Percentiles rank a stretch among this genome's conserved stretches.
Conservation (phyloP, 768 basidiomycete genomes). For the Harrya chromipes region DNA sequence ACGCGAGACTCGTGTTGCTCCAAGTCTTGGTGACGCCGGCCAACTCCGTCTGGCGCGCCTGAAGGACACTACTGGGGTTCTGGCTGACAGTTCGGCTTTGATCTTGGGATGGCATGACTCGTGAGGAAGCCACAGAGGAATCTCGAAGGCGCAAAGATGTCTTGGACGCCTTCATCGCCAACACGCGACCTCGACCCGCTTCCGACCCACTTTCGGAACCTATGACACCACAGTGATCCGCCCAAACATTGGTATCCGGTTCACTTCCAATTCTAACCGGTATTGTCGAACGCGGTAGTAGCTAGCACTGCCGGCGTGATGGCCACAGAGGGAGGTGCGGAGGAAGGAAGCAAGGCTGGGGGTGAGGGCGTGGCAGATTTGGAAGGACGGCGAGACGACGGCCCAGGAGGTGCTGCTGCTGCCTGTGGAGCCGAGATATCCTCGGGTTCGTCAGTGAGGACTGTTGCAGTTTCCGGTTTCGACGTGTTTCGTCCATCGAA, state of each 20-base stretch:
- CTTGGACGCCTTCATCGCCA: slow-evolving; percentile 21
- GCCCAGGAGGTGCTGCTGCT: no score
- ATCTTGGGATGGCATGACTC: slow-evolving; percentile 7
- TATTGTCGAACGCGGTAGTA: slow-evolving; percentile 23
- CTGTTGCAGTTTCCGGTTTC: slow-evolving; percentile 39
- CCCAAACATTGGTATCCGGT: slow-evolving; percentile 28
- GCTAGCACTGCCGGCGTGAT: slow-evolving; percentile 22
- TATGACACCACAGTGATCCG: slow-evolving; percentile 13
- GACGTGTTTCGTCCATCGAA: slow-evolving; percentile 18
- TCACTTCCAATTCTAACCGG: slow-evolving; percentile 21
- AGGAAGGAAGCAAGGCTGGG: slow-evolving; percentile 16
- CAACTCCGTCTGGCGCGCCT: slow-evolving; percentile 27
- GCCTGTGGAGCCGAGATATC: slow-evolving; percentile 18
- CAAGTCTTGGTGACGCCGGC: slow-evolving; percentile 32
- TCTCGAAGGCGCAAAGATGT: slow-evolving; percentile 25
- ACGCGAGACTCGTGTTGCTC: slow-evolving; percentile 25
- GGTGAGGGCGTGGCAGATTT: slow-evolving; percentile 18
- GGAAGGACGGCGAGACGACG: slow-evolving; percentile 15
- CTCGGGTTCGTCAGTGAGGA: slow-evolving; percentile 52
- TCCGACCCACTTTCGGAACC: slow-evolving; percentile 23
- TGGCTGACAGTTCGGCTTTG: slow-evolving; percentile 25
- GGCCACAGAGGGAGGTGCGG: slow-evolving; percentile 20
- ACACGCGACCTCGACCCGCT: slow-evolving; percentile 14
- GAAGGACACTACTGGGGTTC: slow-evolving; percentile 24
- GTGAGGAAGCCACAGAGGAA: slow-evolving; percentile 25